These are phyloP conservation scores for Hippophae rhamnoides DNA, from an alignment of 306 rosid genomes.

Conservation along the genomic window DNA sequence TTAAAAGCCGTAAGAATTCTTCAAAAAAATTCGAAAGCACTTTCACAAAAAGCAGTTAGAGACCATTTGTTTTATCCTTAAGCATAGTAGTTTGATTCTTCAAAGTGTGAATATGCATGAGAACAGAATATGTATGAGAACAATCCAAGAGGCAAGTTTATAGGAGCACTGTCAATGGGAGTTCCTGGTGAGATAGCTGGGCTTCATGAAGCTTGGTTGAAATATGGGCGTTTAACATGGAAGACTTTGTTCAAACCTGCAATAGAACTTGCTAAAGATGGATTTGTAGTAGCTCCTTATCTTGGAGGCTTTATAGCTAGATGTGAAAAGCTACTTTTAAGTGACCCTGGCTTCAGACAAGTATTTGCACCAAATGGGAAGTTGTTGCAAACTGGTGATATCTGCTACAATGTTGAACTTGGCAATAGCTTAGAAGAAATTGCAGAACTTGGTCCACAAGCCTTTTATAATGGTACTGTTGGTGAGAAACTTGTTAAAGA, in stretches of 20 bases:
- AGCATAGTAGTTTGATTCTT: slow-evolving; percentile 11
- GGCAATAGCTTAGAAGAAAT: slow-evolving; percentile 50
- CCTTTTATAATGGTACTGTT: slow-evolving; percentile 64
- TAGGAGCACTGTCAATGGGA: slow-evolving; percentile 67
- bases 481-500: slow-evolving; percentile 75
- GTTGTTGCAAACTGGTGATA: slow-evolving; percentile 49
- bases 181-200: slow-evolving; percentile 95
- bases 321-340: slow-evolving; percentile 22
- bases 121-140: slow-evolving; percentile 70
- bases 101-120: background rate
- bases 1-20: no score
- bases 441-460: slow-evolving; percentile 69
- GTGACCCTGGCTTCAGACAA: slow-evolving; percentile 57
- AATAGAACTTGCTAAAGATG: slow-evolving; percentile 59
- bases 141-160: slow-evolving; percentile 35
- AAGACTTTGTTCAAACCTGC: slow-evolving; percentile 65
- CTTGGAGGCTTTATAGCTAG: slow-evolving; percentile 26
- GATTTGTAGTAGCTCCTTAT: slow-evolving; percentile 48
- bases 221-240: slow-evolving; percentile 73
- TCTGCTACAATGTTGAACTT: slow-evolving; percentile 59
- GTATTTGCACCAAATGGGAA: slow-evolving; percentile 63
- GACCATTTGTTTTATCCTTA: no score
- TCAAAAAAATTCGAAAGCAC: no score
- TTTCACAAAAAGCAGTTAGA: no score
- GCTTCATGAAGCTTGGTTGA: slow-evolving; percentile 76